Base-by-base conservation (phyloP, 2,329 filamentous ascomycete genomes). In the Sclerotinia minor region DNA sequence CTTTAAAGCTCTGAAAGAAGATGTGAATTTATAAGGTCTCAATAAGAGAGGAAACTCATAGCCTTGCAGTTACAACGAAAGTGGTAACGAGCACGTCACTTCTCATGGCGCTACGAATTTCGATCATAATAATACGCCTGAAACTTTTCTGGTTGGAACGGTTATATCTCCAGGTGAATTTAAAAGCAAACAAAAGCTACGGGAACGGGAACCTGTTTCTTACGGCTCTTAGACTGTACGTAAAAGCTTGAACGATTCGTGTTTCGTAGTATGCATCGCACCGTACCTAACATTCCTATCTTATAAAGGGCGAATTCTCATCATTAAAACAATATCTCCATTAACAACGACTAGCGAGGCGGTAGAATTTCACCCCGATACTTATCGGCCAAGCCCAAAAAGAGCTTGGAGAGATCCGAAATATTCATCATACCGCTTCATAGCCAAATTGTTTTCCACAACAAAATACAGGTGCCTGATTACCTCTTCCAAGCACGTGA, bases 141-240 rank as follows among this genome's bases (percentile, higher is more conserved):
- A 50, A 55, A 21, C 32, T 58, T 19, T 50, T 49, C 7, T 29
- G 29, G 44, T 24, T 65, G 21, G 29, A 52, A 63, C 19, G 5
- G 19, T 24, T 32, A 50, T 41, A 58, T 50, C n/a, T 41, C 41
- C 9, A 45, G n/a, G 49, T 57, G 21, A 58, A 63, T 21, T 6
- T 2, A 29, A 24, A 3, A 29, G 8, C 13, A 35, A 29, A 49
- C 26, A 29, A 35, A 7, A 29, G 5, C 29, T 5, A 5, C 24
- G n/a, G n/a, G n/a, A n/a, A 17, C 19, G n/a, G 29, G 53, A 32
- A 50, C 26, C 29, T 65, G 53, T 44, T 65, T 58, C 17, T 50
- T 65, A 29, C 13, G 29, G 21, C 8, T 11, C n/a, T 29, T 32
- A 29, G 47, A 11, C 17, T n/a, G 44, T 53, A 19, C 17, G 44